Conservation (phyloP, 2,329 filamentous ascomycete genomes). For the Gliomastix tumulicola region DNA sequence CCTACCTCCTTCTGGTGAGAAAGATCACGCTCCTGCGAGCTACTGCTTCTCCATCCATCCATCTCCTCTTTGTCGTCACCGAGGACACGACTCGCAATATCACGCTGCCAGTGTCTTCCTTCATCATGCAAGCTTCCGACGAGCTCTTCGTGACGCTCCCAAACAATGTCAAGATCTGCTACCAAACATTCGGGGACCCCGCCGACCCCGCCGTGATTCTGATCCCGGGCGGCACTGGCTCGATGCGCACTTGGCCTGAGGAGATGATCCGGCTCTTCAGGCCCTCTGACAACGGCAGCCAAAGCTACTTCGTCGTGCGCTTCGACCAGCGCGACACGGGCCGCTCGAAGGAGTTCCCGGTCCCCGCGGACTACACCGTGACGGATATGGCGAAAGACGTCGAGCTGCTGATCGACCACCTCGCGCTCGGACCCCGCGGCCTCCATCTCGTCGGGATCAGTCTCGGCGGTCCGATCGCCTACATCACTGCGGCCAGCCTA, state of each 20-base stretch:
- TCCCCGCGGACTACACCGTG: conserved; percentile 12
- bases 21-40: too few relatives aligned
- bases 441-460: conserved; percentile 17
- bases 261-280: conserved; percentile 11
- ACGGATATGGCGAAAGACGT: conserved; percentile 16
- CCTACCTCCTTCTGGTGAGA: too few relatives aligned
- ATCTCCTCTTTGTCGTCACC: too few relatives aligned
- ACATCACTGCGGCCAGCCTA: conserved; percentile 10
- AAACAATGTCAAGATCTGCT: conserved; percentile 17
- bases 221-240: conserved; percentile 10
- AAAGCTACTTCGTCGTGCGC: conserved; percentile 11
- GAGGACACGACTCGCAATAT: too few relatives aligned
- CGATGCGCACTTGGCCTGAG: conserved; percentile 16
- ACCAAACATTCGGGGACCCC: conserved; percentile 16
- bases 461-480: conserved; percentile 16
- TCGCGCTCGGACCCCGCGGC: conserved; percentile 11
- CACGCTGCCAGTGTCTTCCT: too few relatives aligned
- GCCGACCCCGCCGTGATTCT: conserved; percentile 15
- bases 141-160: conserved; percentile 17
- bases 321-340: conserved; percentile 16
- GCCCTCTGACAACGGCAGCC: conserved; percentile 4
- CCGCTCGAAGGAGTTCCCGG: conserved; percentile 13
- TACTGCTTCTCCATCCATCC: too few relatives aligned
- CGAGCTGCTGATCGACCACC: conserved; percentile 16
- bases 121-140: conserved; percentile 3